Evolutionary conservation across 345 rosid species (phyloP).

Genomic region (Camelina sativa): DNA sequence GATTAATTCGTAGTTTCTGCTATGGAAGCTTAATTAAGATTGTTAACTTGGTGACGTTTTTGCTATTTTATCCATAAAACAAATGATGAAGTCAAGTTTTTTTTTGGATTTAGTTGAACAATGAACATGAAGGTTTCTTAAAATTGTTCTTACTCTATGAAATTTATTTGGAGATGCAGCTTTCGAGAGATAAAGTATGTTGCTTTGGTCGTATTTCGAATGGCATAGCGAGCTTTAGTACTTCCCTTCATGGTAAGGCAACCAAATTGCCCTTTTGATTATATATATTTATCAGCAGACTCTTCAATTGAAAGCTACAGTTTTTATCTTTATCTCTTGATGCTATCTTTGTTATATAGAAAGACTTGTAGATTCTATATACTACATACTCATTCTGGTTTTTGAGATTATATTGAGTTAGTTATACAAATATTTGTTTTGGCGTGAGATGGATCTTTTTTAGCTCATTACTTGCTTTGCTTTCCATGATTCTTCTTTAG

Average conservation of each 20-base stretch:
- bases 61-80: background rate
- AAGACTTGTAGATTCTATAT: too few relatives aligned
- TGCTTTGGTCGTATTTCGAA: constrained; percentile 32
- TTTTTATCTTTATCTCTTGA: constrained; percentile 14
- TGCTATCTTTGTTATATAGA: background rate
- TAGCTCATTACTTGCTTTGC: constrained; percentile 7
- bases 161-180: constrained; percentile 46
- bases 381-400: too few relatives aligned
- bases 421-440: background rate
- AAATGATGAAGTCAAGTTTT: too few relatives aligned
- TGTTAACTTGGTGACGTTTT: background rate
- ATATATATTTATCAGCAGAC: background rate
- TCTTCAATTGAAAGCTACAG: background rate
- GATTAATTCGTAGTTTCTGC: constrained; percentile 14
- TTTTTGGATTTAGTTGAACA: background rate
- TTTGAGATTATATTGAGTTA: too few relatives aligned
- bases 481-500: constrained; percentile 42
- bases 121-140: background rate
- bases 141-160: background rate
- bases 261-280: background rate
- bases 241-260: constrained; percentile 53
- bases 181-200: constrained; percentile 40
- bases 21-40: constrained; percentile 17
- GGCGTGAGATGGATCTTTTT: constrained; percentile 4
- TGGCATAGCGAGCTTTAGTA: constrained; percentile 36